Base-by-base conservation (phyloP, 805 yeast genomes). In the Barnettozyma sucrosica region DNA sequence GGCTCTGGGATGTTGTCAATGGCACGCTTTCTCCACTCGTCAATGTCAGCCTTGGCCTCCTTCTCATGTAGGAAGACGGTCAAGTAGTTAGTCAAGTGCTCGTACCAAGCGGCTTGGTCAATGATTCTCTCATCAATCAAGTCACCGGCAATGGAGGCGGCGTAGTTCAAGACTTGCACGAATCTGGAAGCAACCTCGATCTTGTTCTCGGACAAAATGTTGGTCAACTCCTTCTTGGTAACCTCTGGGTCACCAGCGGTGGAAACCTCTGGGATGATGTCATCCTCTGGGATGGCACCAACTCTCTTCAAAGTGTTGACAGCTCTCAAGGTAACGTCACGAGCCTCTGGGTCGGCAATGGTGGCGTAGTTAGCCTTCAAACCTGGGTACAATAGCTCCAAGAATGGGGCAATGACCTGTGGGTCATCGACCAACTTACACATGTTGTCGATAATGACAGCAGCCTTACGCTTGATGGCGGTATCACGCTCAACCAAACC, bases 401-500 rank as follows among this genome's bases (percentile, higher is more conserved):
- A 78, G 88, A 93, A 93, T 61, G 99, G 99, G 80, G 98, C 99
- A 76, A 93, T 96, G 69, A 93, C 95, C 79, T 93, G 98, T 64
- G 99, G 99, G 72, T 93, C 99, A 71, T 93, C 99, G 79, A 93
- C 99, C 75, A 93, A 88, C 78, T 93, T 93, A 87, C 99, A 93
- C 99, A 93, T 93, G 96, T 93, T 93, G 75, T 93, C 99, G 67
- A 92, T 86, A 75, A 93, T 93, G 71, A 93, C 99, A 63, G 99
- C 99, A 68, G 98, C 85, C 81, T 93, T 93, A 83, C 99, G 90
- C 87, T 93, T 93, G 81, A 93, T 93, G 64, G 97, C 80, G 62
- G 99, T 93, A 68, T 93, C 99, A 82, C 99, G 93, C 81, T 93
- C 99, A 68, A 95, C 95, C 71, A 93, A 83, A 92, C 99, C 99